Evolutionary conservation across 129 eudicot genomes (phyloP).

Genomic region (Pseudognaphalium luteoalbum): DNA sequence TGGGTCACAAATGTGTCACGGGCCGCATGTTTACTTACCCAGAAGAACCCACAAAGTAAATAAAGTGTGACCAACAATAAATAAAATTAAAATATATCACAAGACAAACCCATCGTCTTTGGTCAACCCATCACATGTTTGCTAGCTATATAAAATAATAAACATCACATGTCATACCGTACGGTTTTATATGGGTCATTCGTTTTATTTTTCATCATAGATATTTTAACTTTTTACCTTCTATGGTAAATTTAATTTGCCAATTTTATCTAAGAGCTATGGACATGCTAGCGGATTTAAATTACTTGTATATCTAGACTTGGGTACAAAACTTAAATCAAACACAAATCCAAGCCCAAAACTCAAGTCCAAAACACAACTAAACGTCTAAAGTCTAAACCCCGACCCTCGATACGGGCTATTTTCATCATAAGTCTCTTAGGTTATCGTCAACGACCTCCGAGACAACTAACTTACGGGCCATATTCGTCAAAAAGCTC

Average conservation of each 20-base stretch:
- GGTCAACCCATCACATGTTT: conserved; percentile 13
- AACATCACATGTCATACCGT: neutral
- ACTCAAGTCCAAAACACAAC: too few relatives aligned
- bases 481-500: too few relatives aligned
- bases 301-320: too few relatives aligned
- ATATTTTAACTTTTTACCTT: neutral
- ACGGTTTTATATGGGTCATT: neutral
- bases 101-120: neutral
- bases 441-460: too few relatives aligned
- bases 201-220: neutral
- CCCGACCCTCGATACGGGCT: too few relatives aligned
- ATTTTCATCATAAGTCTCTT: too few relatives aligned
- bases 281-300: too few relatives aligned
- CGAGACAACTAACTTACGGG: too few relatives aligned
- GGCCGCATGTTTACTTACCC: neutral
- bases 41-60: conserved; percentile 6
- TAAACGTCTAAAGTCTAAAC: too few relatives aligned
- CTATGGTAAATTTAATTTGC: neutral
- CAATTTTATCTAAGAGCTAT: too few relatives aligned
- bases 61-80: conserved; percentile 6
- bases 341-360: too few relatives aligned
- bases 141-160: neutral
- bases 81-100: neutral
- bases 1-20: neutral
- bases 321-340: too few relatives aligned